A percentile compares a stretch with the other conserved stretches of the same genome.
These are phyloP conservation scores for Durio zibethinus DNA, from an alignment of 345 rosid species.

Conservation along the genomic window DNA sequence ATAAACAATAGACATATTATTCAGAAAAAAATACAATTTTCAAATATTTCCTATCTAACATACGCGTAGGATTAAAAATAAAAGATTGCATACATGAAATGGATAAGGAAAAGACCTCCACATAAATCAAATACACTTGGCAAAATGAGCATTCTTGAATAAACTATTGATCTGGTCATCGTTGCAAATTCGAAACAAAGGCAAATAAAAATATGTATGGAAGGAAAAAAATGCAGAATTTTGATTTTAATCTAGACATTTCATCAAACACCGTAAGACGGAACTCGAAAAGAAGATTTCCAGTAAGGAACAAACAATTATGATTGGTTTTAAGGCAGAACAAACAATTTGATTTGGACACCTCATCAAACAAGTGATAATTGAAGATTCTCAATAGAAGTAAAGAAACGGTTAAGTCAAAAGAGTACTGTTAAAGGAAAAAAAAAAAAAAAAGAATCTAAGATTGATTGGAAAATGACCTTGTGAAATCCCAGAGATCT, in stretches of 20 bases:
- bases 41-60: not conserved
- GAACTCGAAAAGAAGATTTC: constrained; percentile 5
- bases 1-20: not conserved
- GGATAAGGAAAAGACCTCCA: not conserved
- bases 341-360: constrained; percentile 24
- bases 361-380: constrained; percentile 17
- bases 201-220: not conserved
- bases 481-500: constrained; percentile 38
- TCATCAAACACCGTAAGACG: constrained; percentile 32
- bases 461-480: constrained; percentile 36
- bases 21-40: not conserved
- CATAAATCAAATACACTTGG: not conserved
- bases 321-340: not conserved
- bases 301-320: constrained; percentile 2
- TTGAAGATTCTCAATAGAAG: constrained; percentile 7
- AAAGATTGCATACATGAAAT: not conserved
- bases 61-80: not conserved
- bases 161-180: constrained; percentile 16
- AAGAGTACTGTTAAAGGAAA: constrained; percentile 2
- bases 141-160: constrained; percentile 4
- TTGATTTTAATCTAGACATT: constrained; percentile 31
- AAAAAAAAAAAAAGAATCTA: not conserved
- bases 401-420: constrained; percentile 1
- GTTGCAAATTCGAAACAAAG: not conserved
- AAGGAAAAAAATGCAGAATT: not conserved